Base-by-base conservation (phyloP, 2,329 filamentous ascomycete species). In the Coniella lustricola region DNA sequence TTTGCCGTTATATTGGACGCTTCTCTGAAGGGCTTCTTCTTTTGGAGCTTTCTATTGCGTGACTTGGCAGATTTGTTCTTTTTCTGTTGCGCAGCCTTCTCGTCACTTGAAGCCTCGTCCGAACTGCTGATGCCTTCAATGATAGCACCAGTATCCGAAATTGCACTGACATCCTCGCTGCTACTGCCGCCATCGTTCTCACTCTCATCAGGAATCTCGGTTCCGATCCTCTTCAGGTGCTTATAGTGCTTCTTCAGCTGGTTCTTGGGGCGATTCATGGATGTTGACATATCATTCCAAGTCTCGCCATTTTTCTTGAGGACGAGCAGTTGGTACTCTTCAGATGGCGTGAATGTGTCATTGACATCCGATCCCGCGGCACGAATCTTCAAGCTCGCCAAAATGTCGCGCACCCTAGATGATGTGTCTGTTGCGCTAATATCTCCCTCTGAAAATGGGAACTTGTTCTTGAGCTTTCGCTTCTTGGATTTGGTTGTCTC, bases 321-420 rank as follows among this genome's bases (percentile, higher is more conserved):
- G 34, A 38, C 32, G 16, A 56, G 46, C n/a, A 58, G 40, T 14
- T 51, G 49, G 9, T 53, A 52, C 17, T 59, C 56, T 36, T 55
- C 49, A 5, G 57, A 57, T 8, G 36, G 39, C n/a, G 52, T 57
- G 52, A 55, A 59, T 14, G 33, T 21, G 25, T 5, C 2, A 10
- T n/a, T 13, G 34, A 20, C 17, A 17, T 48, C 37, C 14, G 14
- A n/a, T 29, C 49, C 48, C 20, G 36, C 51, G 3, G 49, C 48
- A 13, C 44, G 42, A 39, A 52, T 50, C 48, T 44, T 52, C 12
- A 52, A 33, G 12, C 13, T 38, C 32, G 34, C 29, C 38, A 52
- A 44, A 22, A 52, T 38, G 22, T 17, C 22, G 16, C 48, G 44
- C 21, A 52, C 48, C 18, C 39, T 29, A 14, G 42, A 34, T 22